Percentiles rank a stretch among this genome's conserved stretches.
Evolutionary conservation across 1,139 yeast genomes (phyloP).

Genomic region (Suhomyces guaymorum): DNA sequence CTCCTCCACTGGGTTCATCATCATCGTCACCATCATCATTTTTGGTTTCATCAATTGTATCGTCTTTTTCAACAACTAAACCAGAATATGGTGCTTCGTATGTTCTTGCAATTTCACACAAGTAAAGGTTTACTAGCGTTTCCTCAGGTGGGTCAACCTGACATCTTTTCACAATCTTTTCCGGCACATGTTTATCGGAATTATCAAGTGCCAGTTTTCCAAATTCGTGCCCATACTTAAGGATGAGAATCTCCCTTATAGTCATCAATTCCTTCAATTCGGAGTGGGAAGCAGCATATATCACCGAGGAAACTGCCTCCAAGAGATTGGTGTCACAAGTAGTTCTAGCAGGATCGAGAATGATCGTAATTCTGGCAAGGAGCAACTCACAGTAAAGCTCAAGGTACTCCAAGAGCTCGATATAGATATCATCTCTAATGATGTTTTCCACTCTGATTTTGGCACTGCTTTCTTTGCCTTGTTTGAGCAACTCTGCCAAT

Average conservation of each 20-base stretch:
- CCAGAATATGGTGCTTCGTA: slow-evolving; percentile 76
- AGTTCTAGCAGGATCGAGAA: slow-evolving; percentile 40
- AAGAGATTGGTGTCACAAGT: slow-evolving; percentile 63
- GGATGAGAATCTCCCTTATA: slow-evolving; percentile 61
- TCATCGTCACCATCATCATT: slow-evolving; percentile 18
- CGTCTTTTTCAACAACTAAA: slow-evolving; percentile 36
- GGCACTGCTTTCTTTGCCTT: slow-evolving; percentile 82
- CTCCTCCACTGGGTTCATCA: slow-evolving; percentile 17
- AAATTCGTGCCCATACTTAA: slow-evolving; percentile 64
- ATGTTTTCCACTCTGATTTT: slow-evolving; percentile 82
- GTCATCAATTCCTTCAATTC: slow-evolving; percentile 72
- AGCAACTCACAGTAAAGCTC: slow-evolving; percentile 84
- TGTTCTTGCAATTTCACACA: slow-evolving; percentile 79
- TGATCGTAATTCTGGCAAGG: slow-evolving; percentile 68
- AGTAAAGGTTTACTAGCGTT: slow-evolving; percentile 66
- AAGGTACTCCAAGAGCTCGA: slow-evolving; percentile 76
- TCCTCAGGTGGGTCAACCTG: slow-evolving; percentile 66
- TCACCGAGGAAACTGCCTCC: slow-evolving; percentile 74
- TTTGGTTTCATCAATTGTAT: slow-evolving; percentile 19
- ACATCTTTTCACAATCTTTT: slow-evolving; percentile 63
- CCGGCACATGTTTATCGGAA: slow-evolving; percentile 55
- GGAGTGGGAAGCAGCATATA: slow-evolving; percentile 69
- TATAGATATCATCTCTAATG: slow-evolving; percentile 79
- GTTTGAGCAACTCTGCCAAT: slow-evolving; percentile 69
- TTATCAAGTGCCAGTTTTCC: slow-evolving; percentile 65